Conservation (phyloP, 495 filamentous ascomycete species). For the Penicillium alfredii region DNA sequence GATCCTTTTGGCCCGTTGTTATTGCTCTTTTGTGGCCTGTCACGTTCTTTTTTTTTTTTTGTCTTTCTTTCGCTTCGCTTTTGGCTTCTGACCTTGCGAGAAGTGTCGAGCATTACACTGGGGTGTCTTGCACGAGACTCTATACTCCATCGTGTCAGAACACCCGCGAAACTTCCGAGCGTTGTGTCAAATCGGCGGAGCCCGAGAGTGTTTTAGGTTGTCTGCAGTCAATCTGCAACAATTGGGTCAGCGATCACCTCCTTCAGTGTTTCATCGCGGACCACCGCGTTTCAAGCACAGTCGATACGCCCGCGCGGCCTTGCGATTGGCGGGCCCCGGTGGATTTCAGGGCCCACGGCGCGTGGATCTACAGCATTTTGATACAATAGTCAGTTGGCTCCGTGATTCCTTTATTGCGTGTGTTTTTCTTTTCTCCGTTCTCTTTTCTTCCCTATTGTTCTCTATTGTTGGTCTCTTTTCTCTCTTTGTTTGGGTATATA, state of each 20-base stretch:
- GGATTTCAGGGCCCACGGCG: constrained; percentile 8
- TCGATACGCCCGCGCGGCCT: constrained; percentile 5
- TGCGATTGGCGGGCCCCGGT: constrained; percentile 25
- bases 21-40: neutral
- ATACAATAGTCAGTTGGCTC: no score
- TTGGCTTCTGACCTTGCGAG: no score
- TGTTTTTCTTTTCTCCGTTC: neutral
- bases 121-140: no score
- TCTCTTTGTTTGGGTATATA: constrained; percentile 2
- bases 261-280: constrained; percentile 29
- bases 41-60: constrained; percentile 5
- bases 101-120: no score
- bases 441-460: neutral
- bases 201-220: neutral
- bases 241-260: constrained; percentile 13
- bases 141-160: no score
- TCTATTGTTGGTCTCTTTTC: neutral
- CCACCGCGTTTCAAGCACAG: constrained; percentile 29
- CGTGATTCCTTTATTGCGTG: neutral
- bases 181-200: no score
- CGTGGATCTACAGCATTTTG: no score
- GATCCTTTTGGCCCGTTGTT: no score
- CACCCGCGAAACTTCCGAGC: no score
- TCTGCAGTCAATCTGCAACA: constrained; percentile 17
- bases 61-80: constrained; percentile 1